phyloP scores from a whole-genome alignment of 345 rosid species.

The Syzygium oleosum region DNA sequence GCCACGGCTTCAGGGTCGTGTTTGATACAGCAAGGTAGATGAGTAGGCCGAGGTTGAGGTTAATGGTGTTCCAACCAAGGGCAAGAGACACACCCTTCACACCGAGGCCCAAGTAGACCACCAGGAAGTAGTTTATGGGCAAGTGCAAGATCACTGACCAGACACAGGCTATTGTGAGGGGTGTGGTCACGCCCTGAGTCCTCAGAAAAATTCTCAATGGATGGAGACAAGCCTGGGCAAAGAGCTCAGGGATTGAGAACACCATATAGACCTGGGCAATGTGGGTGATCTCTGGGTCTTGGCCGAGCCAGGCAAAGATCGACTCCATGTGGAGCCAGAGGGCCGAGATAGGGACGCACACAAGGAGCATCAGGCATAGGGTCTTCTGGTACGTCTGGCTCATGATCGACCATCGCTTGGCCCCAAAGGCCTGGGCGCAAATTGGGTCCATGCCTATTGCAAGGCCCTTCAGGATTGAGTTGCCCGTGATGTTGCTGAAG shows the following conservation, averaged over 20 bases:
- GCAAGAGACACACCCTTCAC: conserved; percentile 72
- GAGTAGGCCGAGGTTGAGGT: conserved; percentile 58
- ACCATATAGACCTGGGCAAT: conserved; percentile 60
- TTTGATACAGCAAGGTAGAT: conserved; percentile 37
- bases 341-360: conserved; percentile 45
- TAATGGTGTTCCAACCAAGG: conserved; percentile 64
- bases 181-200: conserved; percentile 70
- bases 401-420: conserved; percentile 64
- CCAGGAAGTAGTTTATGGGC: conserved; percentile 70
- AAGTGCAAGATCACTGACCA: conserved; percentile 61
- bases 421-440: conserved; percentile 86
- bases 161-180: conserved; percentile 54
- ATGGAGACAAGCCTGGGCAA: conserved; percentile 73
- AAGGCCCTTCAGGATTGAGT: conserved; percentile 70
- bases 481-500: conserved; percentile 77
- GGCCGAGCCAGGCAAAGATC: conserved; percentile 54
- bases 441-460: conserved; percentile 90
- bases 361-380: conserved; percentile 44
- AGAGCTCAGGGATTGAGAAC: conserved; percentile 66
- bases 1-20: conserved; percentile 72
- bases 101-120: conserved; percentile 43
- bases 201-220: conserved; percentile 66
- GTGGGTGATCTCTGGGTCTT: conserved; percentile 60
- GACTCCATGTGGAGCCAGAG: conserved; percentile 76
- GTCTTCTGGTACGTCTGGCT: conserved; percentile 70